These are phyloP conservation scores for Camellia lanceoleosa DNA, from an alignment of 148 eudicot species.

Conservation along the genomic window DNA sequence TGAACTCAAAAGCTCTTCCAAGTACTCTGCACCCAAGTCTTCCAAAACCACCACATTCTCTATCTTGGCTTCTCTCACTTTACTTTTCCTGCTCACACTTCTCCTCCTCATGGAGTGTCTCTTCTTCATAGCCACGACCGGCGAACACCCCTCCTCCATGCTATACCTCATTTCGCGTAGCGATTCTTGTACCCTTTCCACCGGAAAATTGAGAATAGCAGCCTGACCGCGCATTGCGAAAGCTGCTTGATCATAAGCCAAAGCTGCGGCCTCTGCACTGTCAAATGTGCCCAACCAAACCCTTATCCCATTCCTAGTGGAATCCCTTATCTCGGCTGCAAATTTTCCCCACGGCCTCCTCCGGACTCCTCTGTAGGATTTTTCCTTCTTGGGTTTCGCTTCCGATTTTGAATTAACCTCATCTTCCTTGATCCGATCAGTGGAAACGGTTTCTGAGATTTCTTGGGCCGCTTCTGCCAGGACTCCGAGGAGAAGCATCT, in stretches of 20 bases:
- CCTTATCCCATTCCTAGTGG: constrained; percentile 69
- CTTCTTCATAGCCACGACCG: constrained; percentile 60
- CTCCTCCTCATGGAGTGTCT: constrained; percentile 52
- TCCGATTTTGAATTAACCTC: constrained; percentile 34
- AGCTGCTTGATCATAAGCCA: constrained; percentile 80
- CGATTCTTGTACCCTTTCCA: constrained; percentile 54
- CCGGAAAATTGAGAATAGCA: constrained; percentile 63
- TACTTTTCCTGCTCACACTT: constrained; percentile 19
- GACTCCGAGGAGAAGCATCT: constrained; percentile 59
- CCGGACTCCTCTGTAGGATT: constrained; percentile 58
- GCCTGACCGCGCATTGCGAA: constrained; percentile 50
- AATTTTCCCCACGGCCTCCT: constrained; percentile 77
- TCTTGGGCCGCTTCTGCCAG: constrained; percentile 25
- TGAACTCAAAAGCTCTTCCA: constrained; percentile 56
- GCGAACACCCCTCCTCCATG: constrained; percentile 45
- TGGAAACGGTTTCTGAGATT: constrained; percentile 7
- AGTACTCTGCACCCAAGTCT: constrained; percentile 68
- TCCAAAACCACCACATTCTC: constrained; percentile 62
- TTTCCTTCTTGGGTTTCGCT: constrained; percentile 15
- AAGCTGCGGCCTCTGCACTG: constrained; percentile 63
- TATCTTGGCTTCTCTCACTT: constrained; percentile 14
- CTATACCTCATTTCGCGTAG: constrained; percentile 42
- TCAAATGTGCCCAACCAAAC: constrained; percentile 85
- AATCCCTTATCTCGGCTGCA: constrained; percentile 77
- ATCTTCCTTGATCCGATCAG: constrained; percentile 25